Conservation (phyloP, 2,329 filamentous ascomycete genomes). For the Botrytis fabae region DNA sequence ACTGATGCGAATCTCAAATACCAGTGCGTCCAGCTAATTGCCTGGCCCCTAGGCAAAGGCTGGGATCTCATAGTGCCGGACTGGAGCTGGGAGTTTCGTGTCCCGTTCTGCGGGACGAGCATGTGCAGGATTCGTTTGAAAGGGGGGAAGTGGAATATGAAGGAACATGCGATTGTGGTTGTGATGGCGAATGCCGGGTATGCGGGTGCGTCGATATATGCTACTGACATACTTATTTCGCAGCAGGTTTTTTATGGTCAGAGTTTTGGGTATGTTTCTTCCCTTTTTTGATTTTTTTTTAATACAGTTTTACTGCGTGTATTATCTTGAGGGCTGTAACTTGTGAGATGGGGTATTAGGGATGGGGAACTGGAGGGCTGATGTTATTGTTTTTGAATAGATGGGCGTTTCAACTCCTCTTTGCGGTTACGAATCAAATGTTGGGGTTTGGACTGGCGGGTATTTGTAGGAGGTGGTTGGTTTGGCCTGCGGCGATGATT, state of each 20-base stretch:
- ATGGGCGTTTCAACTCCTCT: slow-evolving; percentile 53
- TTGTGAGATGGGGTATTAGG: neutral
- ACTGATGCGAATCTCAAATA: slow-evolving; percentile 33
- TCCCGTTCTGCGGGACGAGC: neutral
- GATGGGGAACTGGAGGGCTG: no score
- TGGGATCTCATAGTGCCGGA: slow-evolving; percentile 36
- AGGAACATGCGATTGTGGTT: slow-evolving; percentile 66
- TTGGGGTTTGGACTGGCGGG: slow-evolving; percentile 66
- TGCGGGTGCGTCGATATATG: slow-evolving; percentile 65
- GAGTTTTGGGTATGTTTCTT: slow-evolving; percentile 56
- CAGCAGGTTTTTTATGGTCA: slow-evolving; percentile 71
- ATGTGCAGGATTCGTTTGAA: neutral
- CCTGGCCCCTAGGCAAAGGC: slow-evolving; percentile 3
- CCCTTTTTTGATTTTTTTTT: no score
- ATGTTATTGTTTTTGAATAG: neutral
- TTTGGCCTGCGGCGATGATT: slow-evolving; percentile 61
- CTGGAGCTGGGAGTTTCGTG: slow-evolving; percentile 36
- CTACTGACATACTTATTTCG: slow-evolving; percentile 71
- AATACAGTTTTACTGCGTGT: no score
- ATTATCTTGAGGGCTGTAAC: neutral
- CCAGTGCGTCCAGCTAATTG: slow-evolving; percentile 2
- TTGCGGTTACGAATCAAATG: slow-evolving; percentile 60
- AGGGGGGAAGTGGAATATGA: slow-evolving; percentile 50
- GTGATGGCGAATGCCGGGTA: slow-evolving; percentile 57
- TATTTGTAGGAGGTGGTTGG: slow-evolving; percentile 57